A percentile compares a stretch with the other conserved stretches of the same genome.
Conservation (phyloP, 768 basidiomycete species). For the Macrolepiota fuliginosa region DNA sequence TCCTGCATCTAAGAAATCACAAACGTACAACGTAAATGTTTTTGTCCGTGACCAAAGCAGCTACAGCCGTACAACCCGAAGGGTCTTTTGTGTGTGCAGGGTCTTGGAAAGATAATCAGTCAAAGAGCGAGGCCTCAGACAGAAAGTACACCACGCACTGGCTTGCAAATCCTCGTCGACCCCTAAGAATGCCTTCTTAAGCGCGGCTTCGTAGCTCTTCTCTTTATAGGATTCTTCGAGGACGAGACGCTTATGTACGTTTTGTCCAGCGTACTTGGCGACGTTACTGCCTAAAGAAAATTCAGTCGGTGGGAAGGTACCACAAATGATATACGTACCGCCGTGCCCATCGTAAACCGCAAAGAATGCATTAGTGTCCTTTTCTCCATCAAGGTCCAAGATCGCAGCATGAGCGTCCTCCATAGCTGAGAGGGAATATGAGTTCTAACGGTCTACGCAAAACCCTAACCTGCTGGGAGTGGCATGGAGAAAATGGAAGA, state of each 20-base stretch:
- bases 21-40: slow-evolving; percentile 77
- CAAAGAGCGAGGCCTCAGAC: slow-evolving; percentile 14
- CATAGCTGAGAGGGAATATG: slow-evolving; percentile 65
- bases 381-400: slow-evolving; percentile 60
- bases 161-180: slow-evolving; percentile 96
- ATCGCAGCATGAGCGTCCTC: slow-evolving; percentile 90
- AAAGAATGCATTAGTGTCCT: slow-evolving; percentile 74
- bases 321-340: slow-evolving; percentile 47
- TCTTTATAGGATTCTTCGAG: slow-evolving; percentile 70
- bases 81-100: slow-evolving; percentile 87
- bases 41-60: slow-evolving; percentile 78
- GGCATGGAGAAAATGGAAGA: slow-evolving; percentile 10
- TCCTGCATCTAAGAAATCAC: slow-evolving; percentile 5
- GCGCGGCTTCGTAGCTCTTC: slow-evolving; percentile 67
- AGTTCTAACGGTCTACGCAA: slow-evolving; percentile 11
- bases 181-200: slow-evolving; percentile 88
- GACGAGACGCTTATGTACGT: slow-evolving; percentile 76
- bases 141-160: slow-evolving; percentile 22
- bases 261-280: slow-evolving; percentile 83
- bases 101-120: slow-evolving; percentile 44
- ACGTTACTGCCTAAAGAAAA: slow-evolving; percentile 64
- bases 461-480: slow-evolving; percentile 4
- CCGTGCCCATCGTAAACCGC: slow-evolving; percentile 99
- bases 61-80: slow-evolving; percentile 95
- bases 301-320: slow-evolving; percentile 12